phyloP scores from a whole-genome alignment of 768 basidiomycete genomes.

The Galerina sulciceps region DNA sequence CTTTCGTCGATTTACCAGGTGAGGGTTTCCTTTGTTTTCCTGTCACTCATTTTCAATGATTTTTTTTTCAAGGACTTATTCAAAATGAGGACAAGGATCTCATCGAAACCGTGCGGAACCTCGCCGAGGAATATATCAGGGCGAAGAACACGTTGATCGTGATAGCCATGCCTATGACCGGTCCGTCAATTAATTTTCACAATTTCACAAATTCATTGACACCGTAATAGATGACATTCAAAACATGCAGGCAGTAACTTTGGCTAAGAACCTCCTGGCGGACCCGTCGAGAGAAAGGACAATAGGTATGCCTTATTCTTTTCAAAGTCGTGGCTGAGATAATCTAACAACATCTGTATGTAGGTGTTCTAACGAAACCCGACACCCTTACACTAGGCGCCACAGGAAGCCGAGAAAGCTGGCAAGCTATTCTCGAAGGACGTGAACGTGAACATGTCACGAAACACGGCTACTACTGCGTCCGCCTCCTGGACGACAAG shows the following conservation, averaged over 20 bases:
- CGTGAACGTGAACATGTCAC: conserved; percentile 38
- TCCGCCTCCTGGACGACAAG: conserved; percentile 64
- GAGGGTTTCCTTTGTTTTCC: conserved; percentile 4
- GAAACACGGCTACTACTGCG: conserved; percentile 66
- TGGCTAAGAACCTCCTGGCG: conserved; percentile 56
- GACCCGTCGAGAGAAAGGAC: conserved; percentile 63
- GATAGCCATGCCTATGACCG: conserved; percentile 68
- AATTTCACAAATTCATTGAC: neutral
- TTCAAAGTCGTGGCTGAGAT: neutral
- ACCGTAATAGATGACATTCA: conserved; percentile 61
- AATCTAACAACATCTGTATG: neutral
- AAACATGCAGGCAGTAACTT: conserved; percentile 58
- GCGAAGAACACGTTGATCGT: conserved; percentile 63
- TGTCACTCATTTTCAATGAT: conserved; percentile 19
- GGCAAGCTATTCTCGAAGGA: conserved; percentile 59
- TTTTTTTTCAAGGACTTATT: conserved; percentile 50
- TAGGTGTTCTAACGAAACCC: conserved; percentile 75
- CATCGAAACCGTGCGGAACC: conserved; percentile 47
- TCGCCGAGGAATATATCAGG: conserved; percentile 52
- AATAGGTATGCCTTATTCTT: conserved; percentile 50
- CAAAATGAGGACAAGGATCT: conserved; percentile 49
- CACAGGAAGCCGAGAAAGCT: conserved; percentile 40
- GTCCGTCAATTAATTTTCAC: conserved; percentile 31
- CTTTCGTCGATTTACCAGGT: conserved; percentile 63
- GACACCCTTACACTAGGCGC: conserved; percentile 55